Evolutionary conservation across 495 filamentous ascomycete genomes (phyloP).

Genomic region (Tuber umbilicatum): DNA sequence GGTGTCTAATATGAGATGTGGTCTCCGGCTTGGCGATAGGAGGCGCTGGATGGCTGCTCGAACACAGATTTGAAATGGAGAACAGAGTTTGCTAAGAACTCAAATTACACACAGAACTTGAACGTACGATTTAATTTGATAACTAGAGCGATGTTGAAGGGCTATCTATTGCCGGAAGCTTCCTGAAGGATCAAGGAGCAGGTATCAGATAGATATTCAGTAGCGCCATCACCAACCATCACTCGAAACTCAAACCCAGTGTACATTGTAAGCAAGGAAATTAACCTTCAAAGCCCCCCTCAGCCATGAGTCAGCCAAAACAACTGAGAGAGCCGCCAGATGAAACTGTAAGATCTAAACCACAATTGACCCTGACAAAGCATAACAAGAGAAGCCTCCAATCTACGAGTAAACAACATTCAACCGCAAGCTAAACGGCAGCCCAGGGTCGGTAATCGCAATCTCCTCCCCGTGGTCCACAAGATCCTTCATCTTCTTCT

Average conservation of each 20-base stretch:
- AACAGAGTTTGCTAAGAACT: not conserved
- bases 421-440: conserved; percentile 35
- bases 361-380: not conserved
- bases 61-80: not conserved
- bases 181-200: not conserved
- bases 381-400: not conserved
- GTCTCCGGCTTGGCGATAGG: not conserved
- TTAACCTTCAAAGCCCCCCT: not conserved
- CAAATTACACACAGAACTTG: not conserved
- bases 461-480: conserved; percentile 59
- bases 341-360: not conserved
- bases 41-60: not conserved
- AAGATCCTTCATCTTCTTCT: conserved; percentile 61
- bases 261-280: not conserved
- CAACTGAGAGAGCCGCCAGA: not conserved
- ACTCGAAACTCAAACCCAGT: not conserved
- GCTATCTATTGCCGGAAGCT: not conserved
- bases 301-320: not conserved
- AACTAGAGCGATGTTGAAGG: not conserved
- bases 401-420: conserved; percentile 30
- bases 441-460: conserved; percentile 36
- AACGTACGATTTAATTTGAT: not conserved
- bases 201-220: too few relatives aligned
- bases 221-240: not conserved
- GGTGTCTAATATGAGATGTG: not conserved